Conservation (phyloP, 2,329 filamentous ascomycete genomes). For the Claviceps digitariae region DNA sequence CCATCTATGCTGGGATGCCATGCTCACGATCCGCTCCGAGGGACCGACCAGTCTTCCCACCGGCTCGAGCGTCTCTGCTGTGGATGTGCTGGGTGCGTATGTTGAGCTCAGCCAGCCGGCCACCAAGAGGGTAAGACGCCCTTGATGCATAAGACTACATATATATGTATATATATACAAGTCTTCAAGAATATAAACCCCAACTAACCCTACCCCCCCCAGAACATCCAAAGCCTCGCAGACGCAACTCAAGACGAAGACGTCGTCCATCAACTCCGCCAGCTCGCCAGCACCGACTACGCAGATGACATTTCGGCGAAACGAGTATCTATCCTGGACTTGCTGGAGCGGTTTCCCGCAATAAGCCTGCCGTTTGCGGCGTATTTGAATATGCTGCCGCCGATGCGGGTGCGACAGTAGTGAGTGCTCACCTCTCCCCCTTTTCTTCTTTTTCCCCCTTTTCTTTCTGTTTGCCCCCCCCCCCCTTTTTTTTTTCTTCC, state of each 20-base stretch:
- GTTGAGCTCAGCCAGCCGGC: constrained; percentile 62
- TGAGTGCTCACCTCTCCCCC: constrained; percentile 11
- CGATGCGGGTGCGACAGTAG: constrained; percentile 68
- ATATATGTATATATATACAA: neutral
- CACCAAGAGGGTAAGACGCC: constrained; percentile 49
- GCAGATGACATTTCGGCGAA: constrained; percentile 37
- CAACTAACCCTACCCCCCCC: neutral
- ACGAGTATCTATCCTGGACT: constrained; percentile 50
- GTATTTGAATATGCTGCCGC: constrained; percentile 60
- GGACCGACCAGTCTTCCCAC: constrained; percentile 40
- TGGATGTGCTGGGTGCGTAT: constrained; percentile 53
- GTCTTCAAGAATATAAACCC: too few species aligned
- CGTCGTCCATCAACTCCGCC: constrained; percentile 28
- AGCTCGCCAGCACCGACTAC: constrained; percentile 34
- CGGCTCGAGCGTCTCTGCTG: constrained; percentile 42
- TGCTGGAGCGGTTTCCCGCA: constrained; percentile 50
- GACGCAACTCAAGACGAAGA: constrained; percentile 35
- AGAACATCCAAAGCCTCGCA: constrained; percentile 28
- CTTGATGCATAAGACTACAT: too few species aligned
- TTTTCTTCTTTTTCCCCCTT: neutral
- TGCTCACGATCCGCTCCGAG: constrained; percentile 44
- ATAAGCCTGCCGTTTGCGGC: constrained; percentile 48
- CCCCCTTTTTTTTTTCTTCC: neutral
- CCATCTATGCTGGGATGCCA: constrained; percentile 53
- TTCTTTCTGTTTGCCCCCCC: too few species aligned